A percentile compares a stretch with the other conserved stretches of the same genome.
These are phyloP conservation scores for Fraxinus americana DNA, from an alignment of 257 asterid species.

Conservation along the genomic window DNA sequence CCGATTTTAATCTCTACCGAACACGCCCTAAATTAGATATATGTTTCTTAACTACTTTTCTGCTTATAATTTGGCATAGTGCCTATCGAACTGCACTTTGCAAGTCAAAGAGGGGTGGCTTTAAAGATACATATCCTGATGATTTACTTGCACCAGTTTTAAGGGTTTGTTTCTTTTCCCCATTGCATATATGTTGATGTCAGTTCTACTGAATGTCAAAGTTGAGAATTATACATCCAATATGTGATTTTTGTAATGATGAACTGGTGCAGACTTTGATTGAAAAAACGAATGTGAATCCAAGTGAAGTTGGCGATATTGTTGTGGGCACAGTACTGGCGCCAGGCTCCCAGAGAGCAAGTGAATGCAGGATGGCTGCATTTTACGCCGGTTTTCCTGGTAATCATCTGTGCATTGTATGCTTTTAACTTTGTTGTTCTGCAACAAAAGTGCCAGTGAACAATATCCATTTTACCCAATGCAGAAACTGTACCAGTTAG, in stretches of 20 bases:
- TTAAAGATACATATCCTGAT: constrained; percentile 95
- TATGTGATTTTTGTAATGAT: background rate
- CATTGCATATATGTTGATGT: background rate
- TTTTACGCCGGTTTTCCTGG: constrained; percentile 99
- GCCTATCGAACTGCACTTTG: constrained; percentile 89
- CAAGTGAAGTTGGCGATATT: constrained; percentile 94
- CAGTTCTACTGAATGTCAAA: constrained; percentile 23
- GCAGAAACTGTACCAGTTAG: constrained; percentile 96
- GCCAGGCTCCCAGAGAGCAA: constrained; percentile 95
- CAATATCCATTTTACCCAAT: background rate
- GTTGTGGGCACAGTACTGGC: constrained; percentile 96
- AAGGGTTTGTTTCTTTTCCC: constrained; percentile 47
- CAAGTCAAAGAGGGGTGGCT: constrained; percentile 96
- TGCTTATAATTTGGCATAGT: constrained; percentile 42
- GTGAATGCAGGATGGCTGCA: constrained; percentile 99
- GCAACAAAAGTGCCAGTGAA: background rate
- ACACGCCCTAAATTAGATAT: too few species aligned
- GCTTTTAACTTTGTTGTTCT: constrained; percentile 9
- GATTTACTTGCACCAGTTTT: constrained; percentile 92
- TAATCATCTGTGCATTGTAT: constrained; percentile 22
- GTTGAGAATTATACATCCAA: background rate
- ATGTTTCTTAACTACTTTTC: constrained; percentile 1
- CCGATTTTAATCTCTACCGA: too few species aligned
- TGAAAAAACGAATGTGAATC: constrained; percentile 76
- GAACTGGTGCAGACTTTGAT: constrained; percentile 56